Conservation (phyloP, 2,329 filamentous ascomycete species). For the Acrocalymma vagum region DNA sequence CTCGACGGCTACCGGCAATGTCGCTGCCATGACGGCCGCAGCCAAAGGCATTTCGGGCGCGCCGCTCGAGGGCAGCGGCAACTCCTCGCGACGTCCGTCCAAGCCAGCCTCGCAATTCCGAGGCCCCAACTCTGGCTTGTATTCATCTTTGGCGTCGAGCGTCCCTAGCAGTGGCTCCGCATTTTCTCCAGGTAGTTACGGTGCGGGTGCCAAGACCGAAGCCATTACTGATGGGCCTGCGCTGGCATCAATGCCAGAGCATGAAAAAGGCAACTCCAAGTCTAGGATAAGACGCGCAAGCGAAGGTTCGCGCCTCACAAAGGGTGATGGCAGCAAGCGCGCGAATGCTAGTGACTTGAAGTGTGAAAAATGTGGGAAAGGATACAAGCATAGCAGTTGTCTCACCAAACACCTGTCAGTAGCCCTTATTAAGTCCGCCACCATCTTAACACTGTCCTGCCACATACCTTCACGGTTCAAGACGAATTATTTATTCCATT, state of each 20-base stretch:
- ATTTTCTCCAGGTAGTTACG: slow-evolving; percentile 47
- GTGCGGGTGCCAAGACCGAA: slow-evolving; percentile 56
- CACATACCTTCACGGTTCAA: slow-evolving; percentile 52
- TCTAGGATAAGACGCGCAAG: slow-evolving; percentile 72
- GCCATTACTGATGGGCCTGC: slow-evolving; percentile 74
- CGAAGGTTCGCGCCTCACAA: slow-evolving; percentile 83
- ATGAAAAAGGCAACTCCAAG: slow-evolving; percentile 59
- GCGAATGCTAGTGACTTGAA: slow-evolving; percentile 84
- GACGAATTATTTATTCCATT: slow-evolving; percentile 46
- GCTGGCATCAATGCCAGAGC: slow-evolving; percentile 57
- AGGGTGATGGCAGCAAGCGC: slow-evolving; percentile 82
- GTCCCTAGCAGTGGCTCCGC: slow-evolving; percentile 64
- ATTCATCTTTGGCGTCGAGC: slow-evolving; percentile 73
- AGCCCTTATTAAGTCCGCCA: no score
- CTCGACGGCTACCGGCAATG: slow-evolving; percentile 75
- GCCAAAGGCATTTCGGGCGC: slow-evolving; percentile 70
- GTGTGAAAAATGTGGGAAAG: slow-evolving; percentile 98
- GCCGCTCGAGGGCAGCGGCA: slow-evolving; percentile 60
- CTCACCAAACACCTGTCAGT: slow-evolving; percentile 99
- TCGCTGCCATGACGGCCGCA: slow-evolving; percentile 78
- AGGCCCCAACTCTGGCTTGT: slow-evolving; percentile 62
- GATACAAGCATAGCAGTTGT: slow-evolving; percentile 99
- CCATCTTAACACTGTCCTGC: slow-evolving; percentile 46
- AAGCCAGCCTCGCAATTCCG: slow-evolving; percentile 62
- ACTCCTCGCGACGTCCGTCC: slow-evolving; percentile 71